Percentiles rank a stretch among this genome's conserved stretches.
Evolutionary conservation across 257 asterid species (phyloP).

Genomic region (Agastache rugosa): DNA sequence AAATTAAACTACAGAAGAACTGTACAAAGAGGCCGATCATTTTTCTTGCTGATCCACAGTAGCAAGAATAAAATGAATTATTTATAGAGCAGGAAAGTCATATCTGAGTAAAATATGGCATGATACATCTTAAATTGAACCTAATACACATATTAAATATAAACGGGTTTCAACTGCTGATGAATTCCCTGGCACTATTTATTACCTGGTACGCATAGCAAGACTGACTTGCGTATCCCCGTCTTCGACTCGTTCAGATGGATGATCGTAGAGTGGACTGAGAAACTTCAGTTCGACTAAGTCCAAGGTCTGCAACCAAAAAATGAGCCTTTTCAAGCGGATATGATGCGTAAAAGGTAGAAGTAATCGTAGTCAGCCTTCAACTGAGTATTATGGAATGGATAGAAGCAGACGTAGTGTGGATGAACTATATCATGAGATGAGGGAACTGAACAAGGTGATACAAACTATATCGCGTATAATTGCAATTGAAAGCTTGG

Average conservation of each 20-base stretch:
- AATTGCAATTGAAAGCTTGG: neutral
- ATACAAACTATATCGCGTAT: neutral
- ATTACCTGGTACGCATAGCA: constrained; percentile 21
- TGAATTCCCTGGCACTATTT: constrained; percentile 5
- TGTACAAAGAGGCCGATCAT: neutral
- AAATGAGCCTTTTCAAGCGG: constrained; percentile 3
- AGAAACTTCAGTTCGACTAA: constrained; percentile 34
- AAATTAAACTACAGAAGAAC: neutral
- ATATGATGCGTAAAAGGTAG: neutral
- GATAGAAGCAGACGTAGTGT: neutral
- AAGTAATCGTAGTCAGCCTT: neutral
- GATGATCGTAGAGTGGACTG: constrained; percentile 38
- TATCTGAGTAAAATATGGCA: neutral
- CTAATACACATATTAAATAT: neutral
- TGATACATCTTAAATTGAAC: neutral
- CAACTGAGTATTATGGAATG: neutral
- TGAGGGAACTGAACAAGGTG: neutral
- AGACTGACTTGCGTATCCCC: constrained; percentile 5
- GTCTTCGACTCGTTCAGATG: constrained; percentile 30
- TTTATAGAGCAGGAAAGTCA: neutral
- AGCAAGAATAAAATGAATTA: neutral
- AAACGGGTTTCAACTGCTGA: neutral
- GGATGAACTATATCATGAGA: constrained; percentile 17
- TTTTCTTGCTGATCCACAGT: neutral
- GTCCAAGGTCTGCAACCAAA: constrained; percentile 48